A percentile compares a stretch with the other conserved stretches of the same genome.
Evolutionary conservation across 129 eudicot species (phyloP).

Genomic region (Pseudognaphalium luteoalbum): DNA sequence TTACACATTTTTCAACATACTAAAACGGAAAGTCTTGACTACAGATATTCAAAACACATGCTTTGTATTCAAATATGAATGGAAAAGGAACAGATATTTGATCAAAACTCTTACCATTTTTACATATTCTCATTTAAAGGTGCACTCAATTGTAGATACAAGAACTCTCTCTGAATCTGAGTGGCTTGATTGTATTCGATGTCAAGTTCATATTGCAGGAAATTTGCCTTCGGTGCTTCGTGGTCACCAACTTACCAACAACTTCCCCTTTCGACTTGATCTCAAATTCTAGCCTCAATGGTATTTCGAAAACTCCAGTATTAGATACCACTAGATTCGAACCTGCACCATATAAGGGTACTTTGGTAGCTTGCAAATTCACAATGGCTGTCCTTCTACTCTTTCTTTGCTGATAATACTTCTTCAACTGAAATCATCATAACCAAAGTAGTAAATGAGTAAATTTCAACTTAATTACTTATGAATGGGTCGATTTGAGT

Average conservation of each 20-base stretch:
- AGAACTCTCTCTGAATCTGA: constrained; percentile 67
- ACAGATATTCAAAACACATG: constrained; percentile 11
- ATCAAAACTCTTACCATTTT: constrained; percentile 29
- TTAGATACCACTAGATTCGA: constrained; percentile 48
- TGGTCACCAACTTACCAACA: constrained; percentile 83
- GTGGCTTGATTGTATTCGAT: constrained; percentile 63
- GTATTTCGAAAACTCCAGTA: constrained; percentile 50
- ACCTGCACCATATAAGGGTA: constrained; percentile 93
- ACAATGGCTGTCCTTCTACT: constrained; percentile 53
- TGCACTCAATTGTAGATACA: constrained; percentile 57
- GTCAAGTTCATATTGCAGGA: constrained; percentile 63
- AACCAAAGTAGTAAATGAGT: neutral
- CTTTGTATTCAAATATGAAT: neutral
- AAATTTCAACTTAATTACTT: neutral
- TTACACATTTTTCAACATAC: constrained; percentile 26
- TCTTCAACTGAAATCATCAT: constrained; percentile 54
- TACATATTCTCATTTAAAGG: constrained; percentile 23
- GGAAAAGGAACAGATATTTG: constrained; percentile 21
- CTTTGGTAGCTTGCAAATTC: constrained; percentile 60
- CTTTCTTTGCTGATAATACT: constrained; percentile 85
- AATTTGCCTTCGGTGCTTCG: constrained; percentile 51
- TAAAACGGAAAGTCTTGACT: constrained; percentile 22
- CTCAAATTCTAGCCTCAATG: constrained; percentile 66
- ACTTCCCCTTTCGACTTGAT: constrained; percentile 68
- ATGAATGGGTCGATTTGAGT: neutral